phyloP scores from a whole-genome alignment of 1,284 basidiomycete species.

The Heterobasidion irregulare region DNA sequence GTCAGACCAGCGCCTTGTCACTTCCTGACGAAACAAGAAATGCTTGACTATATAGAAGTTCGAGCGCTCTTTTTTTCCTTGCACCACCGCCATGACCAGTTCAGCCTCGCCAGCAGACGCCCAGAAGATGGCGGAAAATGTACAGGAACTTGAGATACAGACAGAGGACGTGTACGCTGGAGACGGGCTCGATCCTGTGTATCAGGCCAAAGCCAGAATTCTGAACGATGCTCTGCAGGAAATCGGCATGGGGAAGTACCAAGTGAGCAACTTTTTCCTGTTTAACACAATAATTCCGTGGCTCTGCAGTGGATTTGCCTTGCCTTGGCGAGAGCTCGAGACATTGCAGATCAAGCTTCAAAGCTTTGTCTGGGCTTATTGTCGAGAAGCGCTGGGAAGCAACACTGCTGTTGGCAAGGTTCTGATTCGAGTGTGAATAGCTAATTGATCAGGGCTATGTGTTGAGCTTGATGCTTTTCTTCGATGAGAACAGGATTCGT shows the following conservation, averaged over 20 bases:
- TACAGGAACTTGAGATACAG: background rate
- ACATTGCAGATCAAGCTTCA: background rate
- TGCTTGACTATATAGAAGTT: background rate
- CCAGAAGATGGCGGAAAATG: background rate
- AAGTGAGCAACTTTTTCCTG: slow-evolving; percentile 26
- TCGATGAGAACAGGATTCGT: background rate
- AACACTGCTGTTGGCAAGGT: no score
- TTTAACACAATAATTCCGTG: no score
- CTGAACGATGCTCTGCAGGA: slow-evolving; percentile 62
- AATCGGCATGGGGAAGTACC: slow-evolving; percentile 68
- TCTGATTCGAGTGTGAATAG: no score
- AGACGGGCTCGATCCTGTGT: slow-evolving; percentile 48
- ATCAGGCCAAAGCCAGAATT: slow-evolving; percentile 52
- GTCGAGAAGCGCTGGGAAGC: no score
- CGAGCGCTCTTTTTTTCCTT: background rate
- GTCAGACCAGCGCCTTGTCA: no score
- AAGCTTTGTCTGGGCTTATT: background rate
- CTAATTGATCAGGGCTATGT: no score
- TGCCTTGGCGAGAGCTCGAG: no score
- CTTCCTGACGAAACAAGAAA: background rate
- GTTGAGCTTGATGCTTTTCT: no score
- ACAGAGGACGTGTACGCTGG: slow-evolving; percentile 37
- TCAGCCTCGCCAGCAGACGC: background rate
- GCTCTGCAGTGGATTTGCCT: background rate
- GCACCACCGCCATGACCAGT: background rate